These are phyloP conservation scores for Excoecaria cochinchinensis DNA, from an alignment of 345 rosid genomes.

Conservation along the genomic window DNA sequence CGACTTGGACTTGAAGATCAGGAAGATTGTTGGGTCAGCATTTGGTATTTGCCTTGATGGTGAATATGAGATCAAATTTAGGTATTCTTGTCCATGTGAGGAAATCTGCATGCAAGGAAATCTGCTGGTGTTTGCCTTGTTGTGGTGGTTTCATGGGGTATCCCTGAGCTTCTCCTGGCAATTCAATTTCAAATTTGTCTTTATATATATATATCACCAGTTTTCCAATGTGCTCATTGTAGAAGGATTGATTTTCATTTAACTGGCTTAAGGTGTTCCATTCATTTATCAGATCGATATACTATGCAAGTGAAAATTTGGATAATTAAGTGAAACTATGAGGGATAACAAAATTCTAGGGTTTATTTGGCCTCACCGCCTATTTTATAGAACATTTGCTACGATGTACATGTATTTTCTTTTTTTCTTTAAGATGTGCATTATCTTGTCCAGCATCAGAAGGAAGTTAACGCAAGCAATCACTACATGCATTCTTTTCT, in stretches of 20 bases:
- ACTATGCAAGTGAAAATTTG: not conserved
- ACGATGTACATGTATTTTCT: not conserved
- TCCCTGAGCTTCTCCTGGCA: not conserved
- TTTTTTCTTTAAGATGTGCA: not conserved
- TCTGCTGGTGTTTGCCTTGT: not conserved
- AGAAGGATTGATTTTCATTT: not conserved
- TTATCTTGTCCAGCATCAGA: not conserved
- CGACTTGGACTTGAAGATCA: not conserved
- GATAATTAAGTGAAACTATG: not conserved
- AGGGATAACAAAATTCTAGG: not conserved
- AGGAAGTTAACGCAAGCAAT: not conserved
- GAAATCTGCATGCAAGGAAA: not conserved
- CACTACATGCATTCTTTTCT: not conserved
- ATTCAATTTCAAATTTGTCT: not conserved
- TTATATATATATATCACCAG: not conserved
- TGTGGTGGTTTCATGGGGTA: not conserved
- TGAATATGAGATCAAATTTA: too few relatives aligned
- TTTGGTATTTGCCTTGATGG: not conserved
- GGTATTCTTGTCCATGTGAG: too few relatives aligned
- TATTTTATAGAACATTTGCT: not conserved
- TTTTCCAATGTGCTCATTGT: not conserved
- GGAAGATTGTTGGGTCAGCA: not conserved
- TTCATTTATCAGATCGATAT: not conserved
- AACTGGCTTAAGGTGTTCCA: not conserved
- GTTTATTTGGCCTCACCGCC: not conserved